A percentile compares a stretch with the other conserved stretches of the same genome.
These are phyloP conservation scores for Halenospora varia DNA, from an alignment of 495 filamentous ascomycete genomes.

Conservation along the genomic window DNA sequence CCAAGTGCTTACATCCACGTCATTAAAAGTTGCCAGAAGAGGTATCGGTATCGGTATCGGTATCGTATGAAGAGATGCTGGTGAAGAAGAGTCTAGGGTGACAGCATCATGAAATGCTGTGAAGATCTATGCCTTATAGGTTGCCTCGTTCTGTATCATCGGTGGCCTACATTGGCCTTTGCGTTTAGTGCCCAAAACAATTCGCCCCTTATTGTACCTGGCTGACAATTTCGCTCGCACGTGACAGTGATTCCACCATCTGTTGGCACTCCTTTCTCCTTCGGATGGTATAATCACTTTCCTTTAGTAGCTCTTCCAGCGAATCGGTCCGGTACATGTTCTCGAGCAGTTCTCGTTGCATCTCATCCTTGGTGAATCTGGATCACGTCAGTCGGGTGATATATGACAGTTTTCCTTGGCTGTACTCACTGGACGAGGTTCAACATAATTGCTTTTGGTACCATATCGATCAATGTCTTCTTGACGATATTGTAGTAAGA, in stretches of 20 bases:
- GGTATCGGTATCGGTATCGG: no score
- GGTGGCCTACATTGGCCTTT: slow-evolving; percentile 3
- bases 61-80: slow-evolving; percentile 19
- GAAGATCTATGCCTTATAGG: slow-evolving; percentile 14
- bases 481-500: slow-evolving; percentile 98
- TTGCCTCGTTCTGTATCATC: slow-evolving; percentile 3
- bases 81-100: slow-evolving; percentile 13
- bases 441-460: slow-evolving; percentile 99
- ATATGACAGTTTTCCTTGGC: neutral
- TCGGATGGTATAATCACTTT: slow-evolving; percentile 94
- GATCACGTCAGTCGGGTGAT: neutral
- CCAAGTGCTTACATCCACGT: slow-evolving; percentile 15
- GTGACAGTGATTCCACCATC: slow-evolving; percentile 90
- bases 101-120: slow-evolving; percentile 13
- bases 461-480: slow-evolving; percentile 99
- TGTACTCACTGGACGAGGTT: slow-evolving; percentile 77
- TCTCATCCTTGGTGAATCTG: slow-evolving; percentile 94
- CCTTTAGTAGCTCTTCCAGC: slow-evolving; percentile 91
- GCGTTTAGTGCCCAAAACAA: neutral
- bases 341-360: slow-evolving; percentile 98
- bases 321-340: slow-evolving; percentile 91
- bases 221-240: slow-evolving; percentile 93
- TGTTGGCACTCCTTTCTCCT: slow-evolving; percentile 97
- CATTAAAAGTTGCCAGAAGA: slow-evolving; percentile 22
- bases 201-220: slow-evolving; percentile 70